These are phyloP conservation scores for Globisporangium cystogenes DNA, from an alignment of 352 stramenopile species.

Conservation along the genomic window DNA sequence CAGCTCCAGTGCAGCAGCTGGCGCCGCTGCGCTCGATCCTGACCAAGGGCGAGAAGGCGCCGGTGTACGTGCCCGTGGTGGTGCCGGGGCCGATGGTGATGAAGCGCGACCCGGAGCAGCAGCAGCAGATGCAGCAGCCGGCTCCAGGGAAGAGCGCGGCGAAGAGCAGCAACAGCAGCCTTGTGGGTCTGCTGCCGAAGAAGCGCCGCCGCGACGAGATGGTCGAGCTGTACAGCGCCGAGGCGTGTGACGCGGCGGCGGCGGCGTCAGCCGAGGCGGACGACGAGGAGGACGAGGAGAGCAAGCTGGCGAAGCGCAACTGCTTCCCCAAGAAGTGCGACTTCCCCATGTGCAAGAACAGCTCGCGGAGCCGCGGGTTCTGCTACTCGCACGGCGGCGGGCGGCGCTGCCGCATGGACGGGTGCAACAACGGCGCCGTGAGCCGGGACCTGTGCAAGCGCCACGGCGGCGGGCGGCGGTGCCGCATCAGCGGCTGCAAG, in stretches of 20 bases:
- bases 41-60: constrained; percentile 12
- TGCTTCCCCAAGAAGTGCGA: constrained; percentile 80
- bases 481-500: constrained; percentile 61
- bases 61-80: neutral
- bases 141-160: neutral
- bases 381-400: constrained; percentile 76
- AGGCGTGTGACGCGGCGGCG: neutral
- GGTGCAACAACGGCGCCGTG: constrained; percentile 68
- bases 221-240: constrained; percentile 4
- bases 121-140: neutral
- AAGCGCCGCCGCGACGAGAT: constrained; percentile 20
- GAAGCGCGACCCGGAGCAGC: constrained; percentile 4
- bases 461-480: constrained; percentile 65
- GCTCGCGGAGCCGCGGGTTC: constrained; percentile 66
- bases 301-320: constrained; percentile 32
- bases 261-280: constrained; percentile 1
- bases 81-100: constrained; percentile 19
- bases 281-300: constrained; percentile 14
- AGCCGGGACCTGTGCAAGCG: constrained; percentile 79
- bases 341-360: constrained; percentile 84
- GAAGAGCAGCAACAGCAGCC: neutral
- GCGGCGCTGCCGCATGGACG: constrained; percentile 54
- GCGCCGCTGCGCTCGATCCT: constrained; percentile 12
- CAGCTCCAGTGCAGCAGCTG: constrained; percentile 7
- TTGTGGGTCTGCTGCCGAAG: constrained; percentile 17